Base-by-base conservation (phyloP, 2,329 filamentous ascomycete species). In the Penicillium capsulatum region DNA sequence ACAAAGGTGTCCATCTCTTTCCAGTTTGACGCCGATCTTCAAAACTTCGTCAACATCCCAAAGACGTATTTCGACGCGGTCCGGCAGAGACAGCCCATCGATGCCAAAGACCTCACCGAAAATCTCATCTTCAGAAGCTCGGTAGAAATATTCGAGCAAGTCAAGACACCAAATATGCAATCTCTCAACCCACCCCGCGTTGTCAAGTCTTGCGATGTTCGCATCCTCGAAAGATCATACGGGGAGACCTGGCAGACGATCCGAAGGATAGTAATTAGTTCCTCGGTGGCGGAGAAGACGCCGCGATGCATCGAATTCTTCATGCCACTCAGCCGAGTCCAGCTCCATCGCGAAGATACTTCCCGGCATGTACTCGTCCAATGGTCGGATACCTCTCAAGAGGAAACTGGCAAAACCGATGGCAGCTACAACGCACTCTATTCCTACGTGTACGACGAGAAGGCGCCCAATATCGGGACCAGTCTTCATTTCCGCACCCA, bases 371-470 rank as follows among this genome's bases (percentile, higher is more conserved):
- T 59, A 2, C 45, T 56, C 8, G 36, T 60, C 3, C 57, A 55
- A 46, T 63, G 60, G 59, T 63, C 60, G 3, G 57, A 61, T 34
- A 58, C 56, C 13, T 50, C 48, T 13, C 59, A 63, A 31, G 53
- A 55, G 29, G 38, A 47, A 27, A 50, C 52, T 0, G 42, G 47
- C 13, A 55, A 54, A 31, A 59, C 57, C 1, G 59, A 62, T 17
- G 58, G 57, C 10, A 61, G 47, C 19, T 60, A 61, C 31, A 53
- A 61, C 24, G 42, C 47, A 3, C 33, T 61, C 8, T 52, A 53
- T 27, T 57, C 51, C 2, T 59, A 62, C 22, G 41, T 60, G 1
- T 62, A 63, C 38, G 58, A 63, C 24, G 46, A 47, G 10, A 59
- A 42, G 11, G 54, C 47, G 3, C 59, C 58, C 11, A 62, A 63